These are phyloP conservation scores for Pestalotiopsis sp. DNA, from an alignment of 2,329 filamentous ascomycete species.

Conservation along the genomic window DNA sequence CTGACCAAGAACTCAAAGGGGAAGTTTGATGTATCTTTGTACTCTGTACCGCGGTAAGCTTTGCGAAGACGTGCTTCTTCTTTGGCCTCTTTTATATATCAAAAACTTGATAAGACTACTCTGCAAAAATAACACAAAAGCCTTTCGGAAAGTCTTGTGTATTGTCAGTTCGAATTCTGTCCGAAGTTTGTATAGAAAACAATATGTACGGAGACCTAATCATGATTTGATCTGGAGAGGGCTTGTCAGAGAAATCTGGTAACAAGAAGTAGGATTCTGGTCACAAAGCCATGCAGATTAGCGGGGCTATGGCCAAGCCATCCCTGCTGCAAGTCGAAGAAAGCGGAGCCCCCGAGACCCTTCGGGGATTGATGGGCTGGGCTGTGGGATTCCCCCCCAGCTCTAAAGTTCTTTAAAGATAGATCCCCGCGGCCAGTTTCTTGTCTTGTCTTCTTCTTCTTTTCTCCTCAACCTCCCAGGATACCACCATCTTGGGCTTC, in stretches of 20 bases:
- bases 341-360: background rate
- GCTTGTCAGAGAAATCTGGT: background rate
- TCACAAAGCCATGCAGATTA: background rate
- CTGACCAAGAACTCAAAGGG: too few relatives aligned
- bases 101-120: too few relatives aligned
- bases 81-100: too few relatives aligned
- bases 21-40: too few relatives aligned
- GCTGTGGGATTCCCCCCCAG: background rate
- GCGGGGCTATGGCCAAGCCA: background rate
- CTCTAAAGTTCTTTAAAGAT: constrained; percentile 3
- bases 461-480: constrained; percentile 14
- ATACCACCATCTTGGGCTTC: constrained; percentile 9
- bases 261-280: background rate
- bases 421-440: background rate
- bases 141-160: too few relatives aligned
- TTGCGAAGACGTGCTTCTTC: too few relatives aligned
- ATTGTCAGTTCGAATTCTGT: too few relatives aligned
- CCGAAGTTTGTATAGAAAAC: too few relatives aligned
- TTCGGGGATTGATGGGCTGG: background rate
- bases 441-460: constrained; percentile 4
- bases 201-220: too few relatives aligned
- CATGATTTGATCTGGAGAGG: too few relatives aligned
- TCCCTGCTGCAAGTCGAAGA: background rate
- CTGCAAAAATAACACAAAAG: too few relatives aligned
- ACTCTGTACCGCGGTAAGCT: too few relatives aligned